Evolutionary conservation across 805 yeast species (phyloP).

Genomic region (Wickerhamomyces ciferrii): DNA sequence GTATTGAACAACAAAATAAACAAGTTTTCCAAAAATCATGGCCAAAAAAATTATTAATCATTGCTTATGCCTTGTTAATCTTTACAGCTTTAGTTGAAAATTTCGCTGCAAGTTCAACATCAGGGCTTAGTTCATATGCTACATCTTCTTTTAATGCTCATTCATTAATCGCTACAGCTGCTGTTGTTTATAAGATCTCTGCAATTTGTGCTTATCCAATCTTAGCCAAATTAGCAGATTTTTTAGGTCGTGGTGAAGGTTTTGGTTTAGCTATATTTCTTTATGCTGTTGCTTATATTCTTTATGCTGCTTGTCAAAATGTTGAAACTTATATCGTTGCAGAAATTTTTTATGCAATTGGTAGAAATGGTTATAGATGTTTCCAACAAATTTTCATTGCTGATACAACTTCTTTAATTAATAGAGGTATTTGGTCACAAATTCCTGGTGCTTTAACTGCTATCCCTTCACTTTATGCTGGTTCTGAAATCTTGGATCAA

Average conservation of each 20-base stretch:
- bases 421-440: constrained; percentile 32
- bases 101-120: constrained; percentile 23
- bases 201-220: constrained; percentile 32
- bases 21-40: constrained; percentile 4
- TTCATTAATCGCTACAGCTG: constrained; percentile 31
- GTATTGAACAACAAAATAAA: background rate
- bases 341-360: constrained; percentile 31
- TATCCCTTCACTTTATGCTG: constrained; percentile 23
- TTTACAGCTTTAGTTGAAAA: constrained; percentile 24
- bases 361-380: constrained; percentile 30
- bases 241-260: constrained; percentile 33
- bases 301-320: constrained; percentile 28
- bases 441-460: constrained; percentile 28
- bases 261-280: constrained; percentile 26
- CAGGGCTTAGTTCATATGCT: constrained; percentile 23
- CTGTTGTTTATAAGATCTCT: constrained; percentile 31
- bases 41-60: constrained; percentile 16
- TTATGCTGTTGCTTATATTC: constrained; percentile 26
- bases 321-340: constrained; percentile 27
- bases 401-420: constrained; percentile 32
- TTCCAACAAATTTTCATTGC: constrained; percentile 31
- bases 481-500: constrained; percentile 23
- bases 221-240: constrained; percentile 32
- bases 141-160: constrained; percentile 32
- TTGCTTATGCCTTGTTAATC: constrained; percentile 21